These are phyloP conservation scores for Corymbia maculata DNA, from an alignment of 345 rosid genomes.

Conservation along the genomic window DNA sequence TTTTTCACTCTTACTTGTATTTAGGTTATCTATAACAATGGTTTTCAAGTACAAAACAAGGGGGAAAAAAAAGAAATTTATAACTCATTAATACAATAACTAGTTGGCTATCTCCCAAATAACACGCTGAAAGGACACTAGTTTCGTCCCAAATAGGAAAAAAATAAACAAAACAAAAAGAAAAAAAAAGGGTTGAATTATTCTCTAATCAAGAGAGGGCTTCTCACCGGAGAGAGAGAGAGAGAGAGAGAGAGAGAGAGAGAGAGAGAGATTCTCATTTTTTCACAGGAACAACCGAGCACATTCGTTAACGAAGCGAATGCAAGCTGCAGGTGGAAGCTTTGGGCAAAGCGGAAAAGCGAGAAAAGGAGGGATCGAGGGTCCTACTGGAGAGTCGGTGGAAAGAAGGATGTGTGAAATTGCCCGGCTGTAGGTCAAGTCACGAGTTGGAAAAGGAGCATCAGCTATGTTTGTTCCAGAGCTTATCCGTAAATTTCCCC, in stretches of 20 bases:
- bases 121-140: not conserved
- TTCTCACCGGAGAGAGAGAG: not conserved
- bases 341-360: not conserved
- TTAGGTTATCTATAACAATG: not conserved
- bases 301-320: not conserved
- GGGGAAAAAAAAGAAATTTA: not conserved
- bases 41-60: not conserved
- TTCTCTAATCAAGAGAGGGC: not conserved
- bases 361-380: not conserved
- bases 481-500: not conserved
- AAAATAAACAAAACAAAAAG: not conserved
- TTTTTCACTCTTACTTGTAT: not conserved
- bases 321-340: not conserved
- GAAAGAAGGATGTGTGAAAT: not conserved
- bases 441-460: not conserved
- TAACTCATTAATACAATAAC: not conserved
- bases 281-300: not conserved
- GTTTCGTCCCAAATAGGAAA: too few relatives aligned
- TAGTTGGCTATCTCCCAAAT: not conserved
- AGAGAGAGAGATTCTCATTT: not conserved
- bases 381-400: not conserved
- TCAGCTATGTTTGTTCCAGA: not conserved
- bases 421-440: not conserved
- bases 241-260: too few relatives aligned
- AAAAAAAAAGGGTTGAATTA: not conserved